Evolutionary conservation across 352 stramenopile species (phyloP).

Genomic region (Thalassiosira exigua): DNA sequence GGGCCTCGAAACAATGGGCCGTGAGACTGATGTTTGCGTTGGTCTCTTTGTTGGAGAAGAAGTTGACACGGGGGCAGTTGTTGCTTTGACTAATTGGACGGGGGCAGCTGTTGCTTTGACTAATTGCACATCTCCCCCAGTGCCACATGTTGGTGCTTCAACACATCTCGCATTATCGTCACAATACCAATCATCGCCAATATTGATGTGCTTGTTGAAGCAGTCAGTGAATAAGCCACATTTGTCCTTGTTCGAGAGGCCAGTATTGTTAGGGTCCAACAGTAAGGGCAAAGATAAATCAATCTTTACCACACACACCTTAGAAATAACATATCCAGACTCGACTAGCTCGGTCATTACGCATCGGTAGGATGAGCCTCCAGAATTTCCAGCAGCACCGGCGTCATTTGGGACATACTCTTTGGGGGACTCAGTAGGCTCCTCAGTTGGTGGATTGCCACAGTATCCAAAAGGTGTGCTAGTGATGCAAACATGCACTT

Average conservation of each 20-base stretch:
- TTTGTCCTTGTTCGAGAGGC: no score
- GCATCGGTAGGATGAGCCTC: slow-evolving; percentile 45
- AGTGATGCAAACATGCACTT: no score
- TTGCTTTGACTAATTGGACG: slow-evolving; percentile 2
- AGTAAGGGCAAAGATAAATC: no score
- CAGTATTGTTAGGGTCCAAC: no score
- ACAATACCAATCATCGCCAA: slow-evolving; percentile 63
- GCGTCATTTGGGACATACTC: slow-evolving; percentile 13
- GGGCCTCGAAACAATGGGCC: slow-evolving; percentile 23
- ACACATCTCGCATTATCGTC: slow-evolving; percentile 39
- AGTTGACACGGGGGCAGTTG: not conserved
- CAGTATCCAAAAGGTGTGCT: slow-evolving; percentile 48
- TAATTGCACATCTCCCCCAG: slow-evolving; percentile 1
- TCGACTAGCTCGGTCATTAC: slow-evolving; percentile 34
- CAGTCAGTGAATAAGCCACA: slow-evolving; percentile 50
- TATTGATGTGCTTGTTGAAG: slow-evolving; percentile 49
- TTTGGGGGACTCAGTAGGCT: slow-evolving; percentile 13
- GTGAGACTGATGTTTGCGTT: not conserved
- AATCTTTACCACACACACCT: no score
- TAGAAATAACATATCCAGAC: slow-evolving; percentile 47
- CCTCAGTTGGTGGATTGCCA: slow-evolving; percentile 42
- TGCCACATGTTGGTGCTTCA: slow-evolving; percentile 30
- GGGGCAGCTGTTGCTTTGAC: slow-evolving; percentile 16
- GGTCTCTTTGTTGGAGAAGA: slow-evolving; percentile 14
- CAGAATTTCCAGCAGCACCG: slow-evolving; percentile 1